A percentile compares a stretch with the other conserved stretches of the same genome.
phyloP scores from a whole-genome alignment of 768 basidiomycete species.

The Lentinula boryana region DNA sequence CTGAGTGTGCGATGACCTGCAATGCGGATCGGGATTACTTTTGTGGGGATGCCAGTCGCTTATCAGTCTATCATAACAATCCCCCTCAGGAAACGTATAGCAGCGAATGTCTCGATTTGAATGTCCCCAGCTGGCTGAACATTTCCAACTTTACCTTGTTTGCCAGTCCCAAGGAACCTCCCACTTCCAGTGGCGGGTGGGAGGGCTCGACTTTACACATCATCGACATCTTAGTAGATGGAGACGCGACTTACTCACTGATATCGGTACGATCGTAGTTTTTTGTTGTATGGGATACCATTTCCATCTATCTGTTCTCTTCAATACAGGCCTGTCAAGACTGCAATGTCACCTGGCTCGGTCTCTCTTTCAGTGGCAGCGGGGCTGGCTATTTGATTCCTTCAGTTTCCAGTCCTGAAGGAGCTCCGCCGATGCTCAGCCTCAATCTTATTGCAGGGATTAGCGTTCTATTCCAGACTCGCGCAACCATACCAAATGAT shows the following conservation, averaged over 20 bases:
- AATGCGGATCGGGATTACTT: neutral
- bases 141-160: neutral
- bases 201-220: neutral
- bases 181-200: neutral
- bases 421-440: neutral
- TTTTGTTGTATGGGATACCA: neutral
- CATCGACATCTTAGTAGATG: neutral
- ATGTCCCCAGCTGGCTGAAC: neutral
- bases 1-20: neutral
- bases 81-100: neutral
- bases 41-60: neutral
- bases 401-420: neutral
- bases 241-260: neutral
- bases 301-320: no score
- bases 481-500: neutral
- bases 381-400: neutral
- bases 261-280: neutral
- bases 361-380: neutral
- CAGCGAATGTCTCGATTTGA: neutral
- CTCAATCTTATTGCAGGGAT: neutral
- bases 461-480: neutral
- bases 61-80: neutral
- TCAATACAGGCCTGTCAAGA: neutral
- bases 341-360: neutral
- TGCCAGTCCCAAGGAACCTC: neutral